Evolutionary conservation across 1,139 yeast species (phyloP).

Genomic region (Arxiozyma slooffiae): DNA sequence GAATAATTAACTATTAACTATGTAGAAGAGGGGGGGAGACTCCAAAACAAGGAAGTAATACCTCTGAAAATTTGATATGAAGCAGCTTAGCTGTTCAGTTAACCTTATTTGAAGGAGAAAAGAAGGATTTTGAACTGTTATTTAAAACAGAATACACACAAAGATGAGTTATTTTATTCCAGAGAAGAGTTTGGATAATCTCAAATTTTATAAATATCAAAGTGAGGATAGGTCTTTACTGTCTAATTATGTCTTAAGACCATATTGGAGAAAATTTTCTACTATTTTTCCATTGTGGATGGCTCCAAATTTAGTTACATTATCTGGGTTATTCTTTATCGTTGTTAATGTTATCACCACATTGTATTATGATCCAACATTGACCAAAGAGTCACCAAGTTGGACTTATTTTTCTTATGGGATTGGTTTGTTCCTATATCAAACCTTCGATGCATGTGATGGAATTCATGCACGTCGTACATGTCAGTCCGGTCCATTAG

Average conservation of each 20-base stretch:
- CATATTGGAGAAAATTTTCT: constrained; percentile 61
- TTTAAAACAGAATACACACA: not conserved
- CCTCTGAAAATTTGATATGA: not conserved
- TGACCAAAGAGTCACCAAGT: constrained; percentile 49
- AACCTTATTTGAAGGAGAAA: not conserved
- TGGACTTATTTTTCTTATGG: constrained; percentile 80
- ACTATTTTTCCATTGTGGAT: constrained; percentile 66
- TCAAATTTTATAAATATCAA: constrained; percentile 51
- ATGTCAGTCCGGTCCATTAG: constrained; percentile 90
- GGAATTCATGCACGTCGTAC: constrained; percentile 88
- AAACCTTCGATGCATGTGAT: constrained; percentile 93
- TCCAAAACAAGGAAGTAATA: not conserved
- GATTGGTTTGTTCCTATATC: constrained; percentile 76
- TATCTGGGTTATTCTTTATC: constrained; percentile 66
- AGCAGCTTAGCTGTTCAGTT: not conserved
- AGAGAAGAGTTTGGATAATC: constrained; percentile 46
- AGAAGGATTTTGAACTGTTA: not conserved
- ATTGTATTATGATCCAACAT: constrained; percentile 62
- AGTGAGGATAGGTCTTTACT: constrained; percentile 75
- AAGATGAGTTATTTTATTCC: constrained; percentile 69
- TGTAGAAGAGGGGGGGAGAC: not conserved
- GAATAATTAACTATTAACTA: too few relatives aligned
- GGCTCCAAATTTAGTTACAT: constrained; percentile 83
- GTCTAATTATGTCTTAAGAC: constrained; percentile 65
- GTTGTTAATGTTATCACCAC: constrained; percentile 53